phyloP scores from a whole-genome alignment of 2,329 filamentous ascomycete species.

The Sarocladiaceae sp. region DNA sequence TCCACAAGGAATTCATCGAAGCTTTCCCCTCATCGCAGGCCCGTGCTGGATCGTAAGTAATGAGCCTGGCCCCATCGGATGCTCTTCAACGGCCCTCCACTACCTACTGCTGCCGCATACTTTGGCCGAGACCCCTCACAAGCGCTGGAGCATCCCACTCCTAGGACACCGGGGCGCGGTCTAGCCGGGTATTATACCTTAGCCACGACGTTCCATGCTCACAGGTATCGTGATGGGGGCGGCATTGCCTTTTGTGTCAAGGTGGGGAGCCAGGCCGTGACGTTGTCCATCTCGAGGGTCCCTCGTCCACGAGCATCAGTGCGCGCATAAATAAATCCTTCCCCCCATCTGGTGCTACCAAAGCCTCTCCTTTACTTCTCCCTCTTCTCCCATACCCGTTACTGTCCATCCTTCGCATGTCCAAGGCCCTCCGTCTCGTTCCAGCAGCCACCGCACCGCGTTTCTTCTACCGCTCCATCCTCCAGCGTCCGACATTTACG shows the following conservation, averaged over 20 bases:
- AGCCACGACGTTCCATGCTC: not conserved
- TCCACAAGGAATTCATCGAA: no score
- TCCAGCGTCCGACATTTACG: not conserved
- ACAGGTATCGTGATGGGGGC: conserved; percentile 1
- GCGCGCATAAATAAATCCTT: conserved; percentile 5
- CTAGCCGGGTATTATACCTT: conserved; percentile 8
- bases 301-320: not conserved
- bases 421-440: not conserved
- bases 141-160: conserved; percentile 3
- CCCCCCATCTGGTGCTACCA: not conserved
- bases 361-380: not conserved
- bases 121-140: no score
- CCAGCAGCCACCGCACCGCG: conserved; percentile 1
- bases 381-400: not conserved
- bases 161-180: not conserved
- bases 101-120: no score
- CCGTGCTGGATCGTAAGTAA: no score
- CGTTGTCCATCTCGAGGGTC: not conserved
- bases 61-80: no score
- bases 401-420: not conserved
- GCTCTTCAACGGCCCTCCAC: no score
- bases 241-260: not conserved
- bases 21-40: no score
- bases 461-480: not conserved
- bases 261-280: not conserved